Conservation (phyloP, 352 stramenopile species). For the Aphanomyces astaci region DNA sequence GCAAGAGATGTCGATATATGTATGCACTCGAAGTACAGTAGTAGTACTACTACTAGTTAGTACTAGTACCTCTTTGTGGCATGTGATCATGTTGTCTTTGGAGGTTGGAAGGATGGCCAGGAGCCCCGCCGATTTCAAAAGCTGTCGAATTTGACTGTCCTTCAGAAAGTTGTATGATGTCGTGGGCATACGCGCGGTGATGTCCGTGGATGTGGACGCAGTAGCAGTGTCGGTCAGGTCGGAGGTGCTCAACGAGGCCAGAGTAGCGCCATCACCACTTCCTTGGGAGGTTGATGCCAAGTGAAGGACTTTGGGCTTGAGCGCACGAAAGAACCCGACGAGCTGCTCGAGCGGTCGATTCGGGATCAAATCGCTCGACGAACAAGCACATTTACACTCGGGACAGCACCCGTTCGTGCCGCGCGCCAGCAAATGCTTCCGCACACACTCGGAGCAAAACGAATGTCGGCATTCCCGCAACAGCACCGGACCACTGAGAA, state of each 20-base stretch:
- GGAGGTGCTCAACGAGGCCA: neutral
- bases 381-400: conserved; percentile 67
- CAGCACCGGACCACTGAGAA: conserved; percentile 72
- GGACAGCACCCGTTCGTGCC: conserved; percentile 65
- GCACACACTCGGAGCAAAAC: conserved; percentile 80
- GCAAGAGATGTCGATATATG: neutral
- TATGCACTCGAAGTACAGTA: no score
- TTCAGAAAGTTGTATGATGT: conserved; percentile 82
- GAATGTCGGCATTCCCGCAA: conserved; percentile 50
- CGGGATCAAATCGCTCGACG: conserved; percentile 45
- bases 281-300: conserved; percentile 26
- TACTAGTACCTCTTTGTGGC: conserved; percentile 71
- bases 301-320: conserved; percentile 59
- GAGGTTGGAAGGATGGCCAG: conserved; percentile 36
- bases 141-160: conserved; percentile 66
- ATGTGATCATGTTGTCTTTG: conserved; percentile 79
- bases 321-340: conserved; percentile 49
- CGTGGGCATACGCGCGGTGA: conserved; percentile 54
- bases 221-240: neutral
- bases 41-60: neutral
- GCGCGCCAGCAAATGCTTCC: conserved; percentile 64
- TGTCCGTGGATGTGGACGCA: conserved; percentile 21
- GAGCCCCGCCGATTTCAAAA: conserved; percentile 63
- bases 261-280: conserved; percentile 11
- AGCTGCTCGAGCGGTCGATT: conserved; percentile 73